Percentiles rank a stretch among this genome's conserved stretches.
Evolutionary conservation across 2,329 filamentous ascomycete species (phyloP).

Genomic region (Diaporthe citri): DNA sequence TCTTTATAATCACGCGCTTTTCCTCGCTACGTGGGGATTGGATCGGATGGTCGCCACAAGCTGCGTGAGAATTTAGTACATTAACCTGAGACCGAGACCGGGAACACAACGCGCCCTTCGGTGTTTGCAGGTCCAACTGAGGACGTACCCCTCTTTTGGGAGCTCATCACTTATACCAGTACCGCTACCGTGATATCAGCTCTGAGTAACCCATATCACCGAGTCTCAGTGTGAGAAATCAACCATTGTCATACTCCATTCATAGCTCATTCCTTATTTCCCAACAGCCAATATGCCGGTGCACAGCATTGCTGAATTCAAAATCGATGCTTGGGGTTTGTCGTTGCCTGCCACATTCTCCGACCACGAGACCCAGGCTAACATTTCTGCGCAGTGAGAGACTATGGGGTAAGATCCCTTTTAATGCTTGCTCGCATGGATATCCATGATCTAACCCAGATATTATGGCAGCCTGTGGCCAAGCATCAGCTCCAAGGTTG

Average conservation of each 20-base stretch:
- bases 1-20: too few relatives aligned
- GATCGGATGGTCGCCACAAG: not conserved
- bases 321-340: slow-evolving; percentile 25
- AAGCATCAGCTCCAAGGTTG: slow-evolving; percentile 14
- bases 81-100: not conserved
- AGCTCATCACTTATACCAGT: not conserved
- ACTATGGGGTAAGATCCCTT: not conserved
- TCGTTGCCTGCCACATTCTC: not conserved
- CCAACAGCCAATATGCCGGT: not conserved
- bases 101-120: slow-evolving; percentile 15
- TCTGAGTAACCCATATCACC: not conserved
- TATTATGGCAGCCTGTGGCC: not conserved
- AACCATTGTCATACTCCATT: not conserved
- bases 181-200: not conserved
- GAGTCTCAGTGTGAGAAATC: not conserved
- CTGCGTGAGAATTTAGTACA: slow-evolving; percentile 2
- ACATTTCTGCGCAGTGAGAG: not conserved
- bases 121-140: not conserved
- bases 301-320: slow-evolving; percentile 2
- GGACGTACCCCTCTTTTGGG: not conserved
- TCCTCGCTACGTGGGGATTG: not conserved
- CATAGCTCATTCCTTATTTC: not conserved
- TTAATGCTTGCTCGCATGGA: not conserved
- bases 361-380: not conserved
- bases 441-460: not conserved